Evolutionary conservation across 768 basidiomycete species (phyloP).

Genomic region (Termitomyces sp.): DNA sequence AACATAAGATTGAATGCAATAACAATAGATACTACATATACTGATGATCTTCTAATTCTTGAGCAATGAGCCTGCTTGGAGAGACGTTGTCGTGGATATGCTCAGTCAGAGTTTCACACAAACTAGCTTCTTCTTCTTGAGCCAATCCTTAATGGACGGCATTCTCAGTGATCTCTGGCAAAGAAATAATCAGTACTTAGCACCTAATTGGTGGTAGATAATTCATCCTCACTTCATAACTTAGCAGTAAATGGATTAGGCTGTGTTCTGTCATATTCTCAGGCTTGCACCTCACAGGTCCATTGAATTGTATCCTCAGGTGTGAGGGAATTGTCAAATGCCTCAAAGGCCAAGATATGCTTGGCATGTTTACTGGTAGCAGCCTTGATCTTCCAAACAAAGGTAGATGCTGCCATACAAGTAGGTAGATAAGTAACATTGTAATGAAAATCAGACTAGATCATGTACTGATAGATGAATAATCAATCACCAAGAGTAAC

Average conservation of each 20-base stretch:
- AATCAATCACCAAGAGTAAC: conserved; percentile 12
- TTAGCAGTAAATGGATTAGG: conserved; percentile 5
- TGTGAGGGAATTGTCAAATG: conserved; percentile 6
- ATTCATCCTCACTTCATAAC: not conserved
- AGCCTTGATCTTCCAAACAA: conserved; percentile 12
- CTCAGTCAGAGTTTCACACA: not conserved
- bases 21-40: not conserved
- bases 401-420: not conserved
- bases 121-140: conserved; percentile 3
- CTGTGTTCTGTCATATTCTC: conserved; percentile 1
- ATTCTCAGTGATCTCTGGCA: conserved; percentile 6
- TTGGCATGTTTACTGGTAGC: not conserved
- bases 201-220: not conserved
- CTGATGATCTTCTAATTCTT: conserved; percentile 13
- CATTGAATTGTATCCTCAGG: not conserved
- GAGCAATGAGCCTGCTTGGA: conserved; percentile 20
- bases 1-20: not conserved
- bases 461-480: not conserved
- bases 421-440: too few species aligned
- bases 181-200: too few species aligned
- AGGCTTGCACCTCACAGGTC: conserved; percentile 3
- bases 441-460: too few species aligned
- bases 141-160: conserved; percentile 9
- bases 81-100: conserved; percentile 10
- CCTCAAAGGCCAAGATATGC: conserved; percentile 10